Conservation (phyloP, 2,329 filamentous ascomycete genomes). For the Zalaria sp. region DNA sequence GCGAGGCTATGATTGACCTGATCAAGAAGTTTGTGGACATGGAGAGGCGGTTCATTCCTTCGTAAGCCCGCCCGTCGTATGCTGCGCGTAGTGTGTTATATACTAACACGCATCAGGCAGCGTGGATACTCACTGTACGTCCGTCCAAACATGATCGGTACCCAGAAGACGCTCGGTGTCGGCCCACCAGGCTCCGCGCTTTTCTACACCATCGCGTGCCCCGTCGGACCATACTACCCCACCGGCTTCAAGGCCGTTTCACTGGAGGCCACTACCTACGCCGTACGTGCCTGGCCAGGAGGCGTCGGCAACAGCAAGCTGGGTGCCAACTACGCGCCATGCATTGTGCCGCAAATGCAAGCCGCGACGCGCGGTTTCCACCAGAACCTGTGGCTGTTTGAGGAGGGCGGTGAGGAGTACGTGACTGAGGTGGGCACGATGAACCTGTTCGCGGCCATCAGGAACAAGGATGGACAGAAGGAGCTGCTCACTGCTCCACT, state of each 20-base stretch:
- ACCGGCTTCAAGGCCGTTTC: conserved; percentile 97
- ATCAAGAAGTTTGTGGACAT: conserved; percentile 67
- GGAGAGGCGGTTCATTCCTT: conserved; percentile 81
- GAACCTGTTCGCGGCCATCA: conserved; percentile 88
- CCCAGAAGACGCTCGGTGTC: conserved; percentile 85
- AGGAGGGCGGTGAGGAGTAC: conserved; percentile 57
- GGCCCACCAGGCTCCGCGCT: conserved; percentile 83
- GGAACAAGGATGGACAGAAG: conserved; percentile 75
- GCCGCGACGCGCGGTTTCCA: conserved; percentile 87
- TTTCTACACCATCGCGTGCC: conserved; percentile 88
- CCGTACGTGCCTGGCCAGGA: conserved; percentile 92
- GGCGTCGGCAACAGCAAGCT: conserved; percentile 98
- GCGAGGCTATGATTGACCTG: conserved; percentile 60
- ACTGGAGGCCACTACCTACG: conserved; percentile 90
- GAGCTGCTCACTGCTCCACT: conserved; percentile 91
- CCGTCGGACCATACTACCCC: conserved; percentile 94
- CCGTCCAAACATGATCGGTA: conserved; percentile 92
- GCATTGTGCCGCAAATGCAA: conserved; percentile 89
- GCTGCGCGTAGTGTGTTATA: not conserved
- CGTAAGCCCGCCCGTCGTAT: conserved; percentile 29
- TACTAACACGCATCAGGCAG: not conserved
- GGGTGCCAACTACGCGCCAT: conserved; percentile 97
- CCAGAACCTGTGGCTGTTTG: conserved; percentile 97
- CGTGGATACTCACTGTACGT: conserved; percentile 86
- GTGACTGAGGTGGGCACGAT: conserved; percentile 97